Evolutionary conservation across 2,329 filamentous ascomycete genomes (phyloP).

Genomic region (Allantophomopsis cytisporea): DNA sequence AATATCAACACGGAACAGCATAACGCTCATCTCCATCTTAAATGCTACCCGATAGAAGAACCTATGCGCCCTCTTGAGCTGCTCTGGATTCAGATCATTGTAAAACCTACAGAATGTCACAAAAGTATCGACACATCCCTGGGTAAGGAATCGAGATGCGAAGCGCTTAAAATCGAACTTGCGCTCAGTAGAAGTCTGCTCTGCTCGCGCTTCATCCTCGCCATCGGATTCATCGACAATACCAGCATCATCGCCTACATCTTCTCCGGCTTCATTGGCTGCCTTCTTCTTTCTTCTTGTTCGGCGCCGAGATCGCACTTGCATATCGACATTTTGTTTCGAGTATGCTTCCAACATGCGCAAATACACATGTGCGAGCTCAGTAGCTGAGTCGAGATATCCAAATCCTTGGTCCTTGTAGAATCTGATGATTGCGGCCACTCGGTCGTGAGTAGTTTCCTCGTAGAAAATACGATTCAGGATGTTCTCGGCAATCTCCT

Average conservation of each 20-base stretch:
- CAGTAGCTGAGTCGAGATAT: slow-evolving; percentile 84
- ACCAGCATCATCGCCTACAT: slow-evolving; percentile 29
- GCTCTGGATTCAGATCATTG: slow-evolving; percentile 60
- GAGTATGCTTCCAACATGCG: slow-evolving; percentile 87
- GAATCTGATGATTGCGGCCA: slow-evolving; percentile 66
- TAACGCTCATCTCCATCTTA: slow-evolving; percentile 81
- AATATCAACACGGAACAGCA: slow-evolving; percentile 85
- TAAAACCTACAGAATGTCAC: slow-evolving; percentile 70
- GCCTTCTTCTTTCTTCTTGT: slow-evolving; percentile 62
- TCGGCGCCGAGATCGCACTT: slow-evolving; percentile 71
- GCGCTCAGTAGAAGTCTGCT: slow-evolving; percentile 63
- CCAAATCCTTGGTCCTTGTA: slow-evolving; percentile 92
- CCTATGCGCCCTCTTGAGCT: slow-evolving; percentile 83
- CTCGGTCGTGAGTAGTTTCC: slow-evolving; percentile 79
- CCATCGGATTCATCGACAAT: slow-evolving; percentile 54
- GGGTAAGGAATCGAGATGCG: slow-evolving; percentile 64
- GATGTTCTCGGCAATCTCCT: slow-evolving; percentile 96
- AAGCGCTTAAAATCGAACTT: slow-evolving; percentile 92
- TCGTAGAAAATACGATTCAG: slow-evolving; percentile 97
- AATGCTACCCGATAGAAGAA: slow-evolving; percentile 92
- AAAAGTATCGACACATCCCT: slow-evolving; percentile 82
- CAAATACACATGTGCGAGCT: slow-evolving; percentile 82
- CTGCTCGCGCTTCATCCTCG: slow-evolving; percentile 61
- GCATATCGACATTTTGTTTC: slow-evolving; percentile 88
- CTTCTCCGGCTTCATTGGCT: slow-evolving; percentile 27